Evolutionary conservation across 176 grass and related monocot species (phyloP), one percentile per base, ranked within the genome.

Genomic region (Musa itinerans): DNA sequence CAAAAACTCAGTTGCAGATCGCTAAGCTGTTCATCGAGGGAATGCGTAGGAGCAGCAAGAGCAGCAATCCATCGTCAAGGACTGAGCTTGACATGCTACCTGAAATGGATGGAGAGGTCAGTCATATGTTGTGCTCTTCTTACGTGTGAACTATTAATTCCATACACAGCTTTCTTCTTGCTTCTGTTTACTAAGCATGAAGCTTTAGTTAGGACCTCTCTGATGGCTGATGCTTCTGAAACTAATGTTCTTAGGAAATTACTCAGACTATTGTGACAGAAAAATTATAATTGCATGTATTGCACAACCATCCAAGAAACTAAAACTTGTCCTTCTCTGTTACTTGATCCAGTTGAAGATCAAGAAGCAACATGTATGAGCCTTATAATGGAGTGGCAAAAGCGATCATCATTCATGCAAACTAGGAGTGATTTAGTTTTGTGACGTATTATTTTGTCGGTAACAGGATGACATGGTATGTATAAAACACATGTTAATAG

Each of bases 1-100:
- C 88, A 8, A 91, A 94, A 52, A 94, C 95, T 0, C 95, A 99
- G 56, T 43, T 99, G 83, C 86, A 86, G 76, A 94, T 99, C 9
- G 95, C 88, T 2, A 89, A 85, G 82, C 84, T 99, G 62, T 89
- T 99, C 27, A 78, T 84, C 0, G 87, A 88, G 86, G 85, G 75
- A 65, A 83, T 89, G 22, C 83, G 80, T 51, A 56, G 72, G 58
- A 59, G 24, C 63, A 69, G 68, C 43, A 83, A 78, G 73, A 85
- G 73, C 9, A 81, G 78, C 55, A 83, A 80, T 53, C 87, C 84
- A 0, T 86, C 89, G 2, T 48, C 34, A 13, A 50, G 48, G 12
- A 50, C 17, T 17, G 43, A 34, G 43, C 43, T 26, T 65, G 51
- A 10, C 51, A 19, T n/a, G 17, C 68, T 70, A 10, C 17, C 48